A percentile compares a stretch with the other conserved stretches of the same genome.
These are phyloP conservation scores for Suhomyces bokatorum DNA, from an alignment of 1,139 yeast species.

Conservation along the genomic window DNA sequence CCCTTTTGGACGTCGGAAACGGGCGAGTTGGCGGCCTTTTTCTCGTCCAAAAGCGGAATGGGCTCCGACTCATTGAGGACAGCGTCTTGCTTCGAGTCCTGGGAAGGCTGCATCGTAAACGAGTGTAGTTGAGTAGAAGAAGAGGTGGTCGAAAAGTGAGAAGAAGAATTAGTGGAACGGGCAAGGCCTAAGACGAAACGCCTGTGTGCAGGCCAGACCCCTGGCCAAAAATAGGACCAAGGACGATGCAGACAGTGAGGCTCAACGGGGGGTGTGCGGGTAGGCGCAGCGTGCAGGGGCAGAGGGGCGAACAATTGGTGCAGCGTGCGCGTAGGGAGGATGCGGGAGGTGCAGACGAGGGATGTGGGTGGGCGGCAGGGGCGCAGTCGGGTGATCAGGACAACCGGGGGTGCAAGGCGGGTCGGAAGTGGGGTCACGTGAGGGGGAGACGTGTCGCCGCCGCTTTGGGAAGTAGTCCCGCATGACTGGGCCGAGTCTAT, in stretches of 20 bases:
- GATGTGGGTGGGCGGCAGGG: no score
- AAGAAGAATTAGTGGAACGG: neutral
- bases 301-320: no score
- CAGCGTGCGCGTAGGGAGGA: no score
- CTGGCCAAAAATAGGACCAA: neutral
- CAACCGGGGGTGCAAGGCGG: no score
- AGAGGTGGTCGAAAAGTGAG: neutral
- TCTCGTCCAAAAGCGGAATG: conserved; percentile 4
- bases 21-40: neutral
- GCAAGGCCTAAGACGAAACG: neutral
- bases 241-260: neutral
- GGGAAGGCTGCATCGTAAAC: conserved; percentile 9
- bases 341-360: no score
- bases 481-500: no score
- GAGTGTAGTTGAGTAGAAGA: conserved; percentile 7
- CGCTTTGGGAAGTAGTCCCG: no score
- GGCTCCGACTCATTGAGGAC: neutral
- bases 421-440: no score
- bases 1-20: conserved; percentile 2
- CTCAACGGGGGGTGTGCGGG: no score
- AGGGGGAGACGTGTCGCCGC: no score
- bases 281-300: no score
- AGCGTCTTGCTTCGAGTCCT: conserved; percentile 3
- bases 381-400: no score
- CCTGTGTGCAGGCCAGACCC: neutral